Evolutionary conservation across 345 rosid species (phyloP).

Genomic region (Heritiera fomes): DNA sequence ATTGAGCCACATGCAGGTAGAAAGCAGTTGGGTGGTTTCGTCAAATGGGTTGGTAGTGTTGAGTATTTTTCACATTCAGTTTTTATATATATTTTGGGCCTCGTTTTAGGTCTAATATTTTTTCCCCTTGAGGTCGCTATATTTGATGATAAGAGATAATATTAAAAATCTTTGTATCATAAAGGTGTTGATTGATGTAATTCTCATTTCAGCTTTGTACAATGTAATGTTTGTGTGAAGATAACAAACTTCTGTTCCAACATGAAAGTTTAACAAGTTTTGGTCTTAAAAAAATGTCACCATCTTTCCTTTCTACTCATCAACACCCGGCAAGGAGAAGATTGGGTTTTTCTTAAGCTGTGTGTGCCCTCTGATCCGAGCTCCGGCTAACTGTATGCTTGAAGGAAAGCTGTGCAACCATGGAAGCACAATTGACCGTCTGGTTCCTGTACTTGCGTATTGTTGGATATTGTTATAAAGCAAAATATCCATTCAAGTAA

Average conservation of each 20-base stretch:
- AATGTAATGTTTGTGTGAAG: constrained; percentile 49
- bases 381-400: too few relatives aligned
- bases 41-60: constrained; percentile 36
- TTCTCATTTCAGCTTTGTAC: constrained; percentile 34
- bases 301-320: too few relatives aligned
- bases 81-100: constrained; percentile 11
- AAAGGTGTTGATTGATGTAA: constrained; percentile 49
- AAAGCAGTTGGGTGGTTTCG: constrained; percentile 29
- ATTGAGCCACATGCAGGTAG: constrained; percentile 53
- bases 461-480: too few relatives aligned
- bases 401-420: too few relatives aligned
- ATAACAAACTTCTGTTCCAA: constrained; percentile 32
- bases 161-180: constrained; percentile 42
- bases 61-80: constrained; percentile 47
- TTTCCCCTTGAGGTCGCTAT: constrained; percentile 23
- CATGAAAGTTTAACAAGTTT: constrained; percentile 11
- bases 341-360: too few relatives aligned
- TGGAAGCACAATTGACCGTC: too few relatives aligned
- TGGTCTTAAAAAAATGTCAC: neutral
- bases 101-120: constrained; percentile 36
- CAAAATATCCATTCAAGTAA: too few relatives aligned
- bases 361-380: too few relatives aligned
- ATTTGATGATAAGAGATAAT: constrained; percentile 33
- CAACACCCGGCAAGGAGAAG: too few relatives aligned
- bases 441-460: too few relatives aligned